A percentile compares a stretch with the other conserved stretches of the same genome.
Evolutionary conservation across 177 flowering plant genomes (phyloP).

Genomic region (Tripterygium wilfordii): DNA sequence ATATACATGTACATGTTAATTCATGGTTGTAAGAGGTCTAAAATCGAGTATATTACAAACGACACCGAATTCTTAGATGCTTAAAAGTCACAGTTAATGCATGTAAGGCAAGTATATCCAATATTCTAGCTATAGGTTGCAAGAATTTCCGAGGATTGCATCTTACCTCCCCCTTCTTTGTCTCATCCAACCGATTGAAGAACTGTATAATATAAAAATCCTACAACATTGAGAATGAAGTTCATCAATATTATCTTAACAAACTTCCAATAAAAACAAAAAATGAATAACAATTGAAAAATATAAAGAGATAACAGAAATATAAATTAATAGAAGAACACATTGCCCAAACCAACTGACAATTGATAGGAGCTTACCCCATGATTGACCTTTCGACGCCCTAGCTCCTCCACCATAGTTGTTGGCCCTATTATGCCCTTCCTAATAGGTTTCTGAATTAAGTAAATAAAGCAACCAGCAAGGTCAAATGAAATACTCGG

Average conservation of each 20-base stretch:
- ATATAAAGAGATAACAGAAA: neutral
- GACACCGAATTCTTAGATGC: too few relatives aligned
- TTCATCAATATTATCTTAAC: neutral
- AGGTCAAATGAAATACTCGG: too few relatives aligned
- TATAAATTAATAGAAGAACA: too few relatives aligned
- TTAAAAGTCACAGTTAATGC: neutral
- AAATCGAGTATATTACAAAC: too few relatives aligned
- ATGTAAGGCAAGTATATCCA: too few relatives aligned
- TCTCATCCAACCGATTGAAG: constrained; percentile 78
- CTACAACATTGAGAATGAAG: constrained; percentile 25
- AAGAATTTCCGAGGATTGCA: neutral
- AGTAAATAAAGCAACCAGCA: too few relatives aligned
- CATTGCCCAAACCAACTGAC: too few relatives aligned
- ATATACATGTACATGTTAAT: too few relatives aligned
- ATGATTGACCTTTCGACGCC: constrained; percentile 61
- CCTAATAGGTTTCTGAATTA: constrained; percentile 77
- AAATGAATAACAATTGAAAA: neutral
- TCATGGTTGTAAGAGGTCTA: too few relatives aligned
- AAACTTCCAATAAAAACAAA: constrained; percentile 3
- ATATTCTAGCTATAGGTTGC: too few relatives aligned
- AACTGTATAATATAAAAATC: constrained; percentile 76
- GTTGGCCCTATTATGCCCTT: constrained; percentile 78
- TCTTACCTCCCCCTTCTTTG: constrained; percentile 93
- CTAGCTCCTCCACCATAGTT: constrained; percentile 80
- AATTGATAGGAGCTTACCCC: constrained; percentile 41